These are phyloP conservation scores for Bipolaris bicolor DNA, from an alignment of 2,329 filamentous ascomycete species.

Conservation along the genomic window DNA sequence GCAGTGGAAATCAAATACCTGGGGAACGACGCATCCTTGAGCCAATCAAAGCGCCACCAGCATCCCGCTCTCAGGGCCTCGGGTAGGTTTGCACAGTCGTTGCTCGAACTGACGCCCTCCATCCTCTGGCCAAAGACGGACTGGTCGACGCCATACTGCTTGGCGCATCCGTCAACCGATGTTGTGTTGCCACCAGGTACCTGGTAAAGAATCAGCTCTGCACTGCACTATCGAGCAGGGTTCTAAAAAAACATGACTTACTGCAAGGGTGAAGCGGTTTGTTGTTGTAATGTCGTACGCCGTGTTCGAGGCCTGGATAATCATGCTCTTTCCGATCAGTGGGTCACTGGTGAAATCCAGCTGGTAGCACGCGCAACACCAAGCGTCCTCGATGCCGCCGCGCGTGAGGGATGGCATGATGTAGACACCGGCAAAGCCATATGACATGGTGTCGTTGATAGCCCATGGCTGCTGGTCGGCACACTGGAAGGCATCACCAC, in stretches of 20 bases:
- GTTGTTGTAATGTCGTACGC: slow-evolving; percentile 48
- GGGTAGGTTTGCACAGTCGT: slow-evolving; percentile 46
- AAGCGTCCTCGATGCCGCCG: slow-evolving; percentile 61
- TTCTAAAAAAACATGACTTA: slow-evolving; percentile 20
- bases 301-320: slow-evolving; percentile 69
- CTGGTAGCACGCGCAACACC: slow-evolving; percentile 72
- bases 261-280: slow-evolving; percentile 47
- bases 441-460: slow-evolving; percentile 63
- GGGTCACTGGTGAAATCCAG: slow-evolving; percentile 64
- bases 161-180: slow-evolving; percentile 40
- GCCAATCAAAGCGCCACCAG: slow-evolving; percentile 47
- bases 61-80: slow-evolving; percentile 36
- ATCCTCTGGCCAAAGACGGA: slow-evolving; percentile 41
- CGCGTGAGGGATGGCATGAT: slow-evolving; percentile 47
- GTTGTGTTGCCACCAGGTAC: slow-evolving; percentile 48
- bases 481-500: slow-evolving; percentile 64
- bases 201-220: slow-evolving; percentile 26
- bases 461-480: slow-evolving; percentile 68
- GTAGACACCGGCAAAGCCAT: slow-evolving; percentile 68
- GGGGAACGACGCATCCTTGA: slow-evolving; percentile 42
- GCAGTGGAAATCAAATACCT: slow-evolving; percentile 27
- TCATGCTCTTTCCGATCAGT: slow-evolving; percentile 65
- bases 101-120: slow-evolving; percentile 35
- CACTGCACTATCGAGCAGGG: not conserved
- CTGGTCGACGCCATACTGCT: slow-evolving; percentile 41